phyloP scores from a whole-genome alignment of 1,139 yeast genomes.

The Saccharomyces hybrid region DNA sequence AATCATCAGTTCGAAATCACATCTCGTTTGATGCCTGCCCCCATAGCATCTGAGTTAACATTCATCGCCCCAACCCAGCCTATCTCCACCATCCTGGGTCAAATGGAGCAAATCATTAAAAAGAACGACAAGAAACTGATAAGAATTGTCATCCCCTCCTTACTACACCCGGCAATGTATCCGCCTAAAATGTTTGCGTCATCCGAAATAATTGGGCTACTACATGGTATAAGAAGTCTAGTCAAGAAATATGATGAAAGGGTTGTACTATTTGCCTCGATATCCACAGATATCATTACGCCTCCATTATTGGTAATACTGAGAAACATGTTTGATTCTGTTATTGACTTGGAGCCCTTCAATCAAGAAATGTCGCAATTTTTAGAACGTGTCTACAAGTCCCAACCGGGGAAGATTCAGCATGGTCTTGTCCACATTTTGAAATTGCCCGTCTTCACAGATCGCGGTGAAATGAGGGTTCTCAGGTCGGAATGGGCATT shows the following conservation, averaged over 20 bases:
- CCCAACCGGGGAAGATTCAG: slow-evolving; percentile 58
- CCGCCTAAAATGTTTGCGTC: slow-evolving; percentile 46
- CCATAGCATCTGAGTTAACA: slow-evolving; percentile 53
- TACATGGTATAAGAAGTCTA: slow-evolving; percentile 54
- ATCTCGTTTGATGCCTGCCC: slow-evolving; percentile 57
- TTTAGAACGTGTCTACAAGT: slow-evolving; percentile 57
- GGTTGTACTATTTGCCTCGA: slow-evolving; percentile 45
- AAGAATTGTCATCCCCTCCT: slow-evolving; percentile 64
- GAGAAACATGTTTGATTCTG: slow-evolving; percentile 60
- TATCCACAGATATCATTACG: slow-evolving; percentile 58
- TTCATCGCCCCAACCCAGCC: slow-evolving; percentile 38
- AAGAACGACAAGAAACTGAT: slow-evolving; percentile 41
- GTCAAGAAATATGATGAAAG: slow-evolving; percentile 41
- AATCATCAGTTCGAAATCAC: slow-evolving; percentile 73
- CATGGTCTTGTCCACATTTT: slow-evolving; percentile 79
- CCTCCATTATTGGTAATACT: slow-evolving; percentile 42
- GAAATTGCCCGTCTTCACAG: slow-evolving; percentile 66
- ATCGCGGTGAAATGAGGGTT: slow-evolving; percentile 71
- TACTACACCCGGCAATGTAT: slow-evolving; percentile 74
- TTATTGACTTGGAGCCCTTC: slow-evolving; percentile 74
- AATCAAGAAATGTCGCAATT: slow-evolving; percentile 62
- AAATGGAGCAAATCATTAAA: slow-evolving; percentile 38
- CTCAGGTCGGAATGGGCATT: slow-evolving; percentile 76
- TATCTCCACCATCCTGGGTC: slow-evolving; percentile 31
- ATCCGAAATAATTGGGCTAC: slow-evolving; percentile 48